phyloP scores from a whole-genome alignment of 129 eudicot genomes.

The Flaveria trinervia region DNA sequence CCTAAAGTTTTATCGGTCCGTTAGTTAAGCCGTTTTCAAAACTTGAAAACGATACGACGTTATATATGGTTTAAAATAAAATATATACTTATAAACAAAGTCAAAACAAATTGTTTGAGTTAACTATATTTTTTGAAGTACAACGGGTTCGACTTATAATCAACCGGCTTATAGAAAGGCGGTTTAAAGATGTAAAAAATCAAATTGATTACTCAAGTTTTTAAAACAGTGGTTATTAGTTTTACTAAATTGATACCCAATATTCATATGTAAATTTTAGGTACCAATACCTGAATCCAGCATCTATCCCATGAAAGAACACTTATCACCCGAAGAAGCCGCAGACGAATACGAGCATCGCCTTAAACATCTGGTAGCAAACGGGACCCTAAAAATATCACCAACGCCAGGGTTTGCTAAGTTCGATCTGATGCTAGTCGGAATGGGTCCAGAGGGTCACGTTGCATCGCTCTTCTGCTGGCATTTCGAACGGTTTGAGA shows the following conservation, averaged over 20 bases:
- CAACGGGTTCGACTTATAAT: no score
- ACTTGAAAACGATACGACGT: not conserved
- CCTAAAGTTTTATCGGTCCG: no score
- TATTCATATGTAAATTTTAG: constrained; percentile 20
- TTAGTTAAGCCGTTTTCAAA: no score
- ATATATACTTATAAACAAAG: not conserved
- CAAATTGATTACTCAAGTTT: no score
- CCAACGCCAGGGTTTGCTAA: constrained; percentile 47
- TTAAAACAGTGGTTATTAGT: no score
- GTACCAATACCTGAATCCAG: constrained; percentile 57
- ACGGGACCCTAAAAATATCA: constrained; percentile 38
- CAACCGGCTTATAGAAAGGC: no score
- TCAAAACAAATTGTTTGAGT: not conserved
- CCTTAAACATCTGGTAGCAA: constrained; percentile 45
- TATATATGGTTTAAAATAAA: not conserved
- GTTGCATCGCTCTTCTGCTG: constrained; percentile 68
- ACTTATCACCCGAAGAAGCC: constrained; percentile 52
- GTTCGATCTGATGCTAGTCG: constrained; percentile 65
- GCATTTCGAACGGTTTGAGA: constrained; percentile 50
- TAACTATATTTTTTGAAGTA: not conserved
- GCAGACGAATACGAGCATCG: constrained; percentile 62
- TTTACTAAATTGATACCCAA: no score
- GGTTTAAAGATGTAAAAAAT: no score
- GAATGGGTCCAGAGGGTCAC: constrained; percentile 85
- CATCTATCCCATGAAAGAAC: constrained; percentile 56